Evolutionary conservation across 495 filamentous ascomycete genomes (phyloP).

Genomic region (Lepraria neglecta): DNA sequence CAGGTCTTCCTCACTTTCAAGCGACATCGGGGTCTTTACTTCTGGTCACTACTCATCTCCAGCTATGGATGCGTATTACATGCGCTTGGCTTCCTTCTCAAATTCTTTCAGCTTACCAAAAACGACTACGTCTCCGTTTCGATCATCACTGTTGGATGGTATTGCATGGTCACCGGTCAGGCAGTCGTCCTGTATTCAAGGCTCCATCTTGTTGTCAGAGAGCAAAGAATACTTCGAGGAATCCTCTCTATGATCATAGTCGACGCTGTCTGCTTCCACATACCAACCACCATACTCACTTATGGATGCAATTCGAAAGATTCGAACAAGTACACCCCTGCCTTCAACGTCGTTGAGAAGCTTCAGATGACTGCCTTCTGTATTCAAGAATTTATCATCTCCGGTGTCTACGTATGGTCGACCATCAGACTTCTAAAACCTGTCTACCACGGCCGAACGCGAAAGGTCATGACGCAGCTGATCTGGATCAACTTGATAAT

Average conservation of each 20-base stretch:
- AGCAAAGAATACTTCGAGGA: slow-evolving; percentile 38
- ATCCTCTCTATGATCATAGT: slow-evolving; percentile 41
- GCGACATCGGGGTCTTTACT: slow-evolving; percentile 48
- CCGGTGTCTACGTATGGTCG: slow-evolving; percentile 52
- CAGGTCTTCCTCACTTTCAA: slow-evolving; percentile 48
- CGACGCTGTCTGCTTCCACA: slow-evolving; percentile 42
- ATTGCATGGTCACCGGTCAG: slow-evolving; percentile 50
- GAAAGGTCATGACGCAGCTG: slow-evolving; percentile 48
- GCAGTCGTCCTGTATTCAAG: slow-evolving; percentile 48
- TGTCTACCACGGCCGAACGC: slow-evolving; percentile 38
- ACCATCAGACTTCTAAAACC: slow-evolving; percentile 46
- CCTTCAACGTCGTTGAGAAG: slow-evolving; percentile 52
- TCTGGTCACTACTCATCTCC: slow-evolving; percentile 46
- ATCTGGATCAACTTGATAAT: slow-evolving; percentile 50
- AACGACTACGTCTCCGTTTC: slow-evolving; percentile 39
- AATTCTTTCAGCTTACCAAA: slow-evolving; percentile 38
- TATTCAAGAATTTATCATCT: slow-evolving; percentile 52
- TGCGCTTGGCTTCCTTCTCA: slow-evolving; percentile 47
- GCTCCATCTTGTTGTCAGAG: slow-evolving; percentile 44
- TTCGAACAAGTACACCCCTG: slow-evolving; percentile 33
- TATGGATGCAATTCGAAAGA: slow-evolving; percentile 41
- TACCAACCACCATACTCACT: slow-evolving; percentile 46
- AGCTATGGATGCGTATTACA: slow-evolving; percentile 40
- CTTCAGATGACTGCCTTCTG: slow-evolving; percentile 52
- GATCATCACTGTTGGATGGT: slow-evolving; percentile 47